Base-by-base conservation (phyloP, 768 basidiomycete genomes). In the Fibroporia radiculosa region DNA sequence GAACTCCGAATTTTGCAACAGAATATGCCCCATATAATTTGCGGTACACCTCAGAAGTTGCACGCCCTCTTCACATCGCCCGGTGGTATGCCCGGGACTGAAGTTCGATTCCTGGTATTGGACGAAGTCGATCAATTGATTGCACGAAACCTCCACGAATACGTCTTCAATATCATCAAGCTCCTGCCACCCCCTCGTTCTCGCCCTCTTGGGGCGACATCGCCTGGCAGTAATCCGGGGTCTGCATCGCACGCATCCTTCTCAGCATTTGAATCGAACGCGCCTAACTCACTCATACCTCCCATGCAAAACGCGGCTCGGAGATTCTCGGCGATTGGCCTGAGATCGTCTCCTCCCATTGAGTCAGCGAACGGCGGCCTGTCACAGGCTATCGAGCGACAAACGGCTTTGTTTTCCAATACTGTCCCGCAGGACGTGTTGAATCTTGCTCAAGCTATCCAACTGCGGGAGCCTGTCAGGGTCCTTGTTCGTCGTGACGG, bases 111-210 rank as follows among this genome's bases (percentile, higher is more conserved):
- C 70, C 73, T 99, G 44, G 90, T 97, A 27, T 75, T 99, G 16
- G 96, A 99, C 58, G 96, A 99, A 62, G 93, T 96, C 39, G 96
- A 99, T 62, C 96, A 98, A 59, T 69, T 99, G 51, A 96, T 99
- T 60, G 95, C 96, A 14, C 82, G 96, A 45, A 98, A 97, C 60
- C 69, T 98, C 43, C 91, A 96, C 57, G 96, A 98, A 42, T 90
- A 83, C 59, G 95, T 99, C 19, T 85, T 91, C 67, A 85, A 80
- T 56, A 87, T 98, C 55, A 89, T 93, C 59, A 93, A 92, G 56
- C 69, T 93, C 37, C 71, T 99, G 33, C 96, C 96, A n/a, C 73
- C 86, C 6, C 86, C 93, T 23, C 81, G 84, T 25, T 82, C 86
- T 47, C 80, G 80, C 49, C 62, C 61, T 37, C 74, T 80, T 1